Base-by-base conservation (phyloP, 2,329 filamentous ascomycete genomes). In the Fusarium musae region DNA sequence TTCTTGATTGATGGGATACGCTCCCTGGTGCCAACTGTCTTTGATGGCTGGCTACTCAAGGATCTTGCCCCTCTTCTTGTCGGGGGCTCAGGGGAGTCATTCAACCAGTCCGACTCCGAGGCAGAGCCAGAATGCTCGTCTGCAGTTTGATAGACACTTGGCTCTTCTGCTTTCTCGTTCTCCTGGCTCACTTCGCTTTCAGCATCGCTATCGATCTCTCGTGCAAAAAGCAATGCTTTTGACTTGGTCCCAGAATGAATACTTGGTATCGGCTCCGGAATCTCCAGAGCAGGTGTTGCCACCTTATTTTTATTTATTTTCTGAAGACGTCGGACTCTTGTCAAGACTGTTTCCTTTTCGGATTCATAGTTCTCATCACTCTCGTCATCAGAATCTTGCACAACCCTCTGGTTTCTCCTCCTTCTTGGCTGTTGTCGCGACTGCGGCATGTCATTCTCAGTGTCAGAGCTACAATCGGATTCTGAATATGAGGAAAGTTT, bases 81-180 rank as follows among this genome's bases (percentile, higher is more conserved):
- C 15, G 63, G 49, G 13, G 54, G 61, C 17, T 70, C 62, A 11
- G 63, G 61, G 9, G 69, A 75, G 21, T 73, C 52, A n/a, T 70
- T 72, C 12, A 65, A 39, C 65, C 72, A 68, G 11, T 72, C 69
- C 34, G 58, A 64, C 15, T 78, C 72, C 6, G 74, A 75, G 5
- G 36, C 53, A 34, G 67, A 74, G 13, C 60, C 72, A 6, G 76
- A 78, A 40, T 70, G 57, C 5, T 77, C 64, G 9, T 70, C 74
- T 44, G 74, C 74, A 13, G 78, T 79, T 40, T 75, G 72, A 37
- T 77, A 80, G 13, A 75, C 21, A 54, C 75, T 79, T 26, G 69
- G 57, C 13, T 78, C 76, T 10, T 80, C 72, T 5, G 69, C 70
- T 36, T 58, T 59, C 12, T 46, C 60, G 43, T 74, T 42, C 28